Conservation (phyloP, 2,329 filamentous ascomycete species). For the Ophiocordyceps polyrhachis-furcata region DNA sequence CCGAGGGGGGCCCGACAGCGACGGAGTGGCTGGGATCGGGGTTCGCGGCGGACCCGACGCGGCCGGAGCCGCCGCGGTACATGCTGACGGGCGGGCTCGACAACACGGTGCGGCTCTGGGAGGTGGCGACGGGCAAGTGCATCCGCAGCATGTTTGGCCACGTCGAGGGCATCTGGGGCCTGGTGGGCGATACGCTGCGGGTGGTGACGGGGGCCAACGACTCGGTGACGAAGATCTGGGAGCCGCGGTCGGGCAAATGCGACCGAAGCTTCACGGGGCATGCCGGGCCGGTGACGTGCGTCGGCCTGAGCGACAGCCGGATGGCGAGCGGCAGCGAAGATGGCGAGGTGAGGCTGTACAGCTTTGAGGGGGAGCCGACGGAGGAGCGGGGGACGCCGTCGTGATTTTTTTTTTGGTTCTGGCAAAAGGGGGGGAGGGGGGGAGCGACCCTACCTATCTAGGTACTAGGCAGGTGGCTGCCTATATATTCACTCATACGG, state of each 20-base stretch:
- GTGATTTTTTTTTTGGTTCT: constrained; percentile 7
- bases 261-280: constrained; percentile 87
- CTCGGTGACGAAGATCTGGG: constrained; percentile 87
- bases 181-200: constrained; percentile 74
- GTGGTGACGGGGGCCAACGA: constrained; percentile 85
- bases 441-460: too few species aligned
- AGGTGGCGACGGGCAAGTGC: constrained; percentile 63
- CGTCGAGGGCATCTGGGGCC: constrained; percentile 85
- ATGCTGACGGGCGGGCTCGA: constrained; percentile 89
- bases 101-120: constrained; percentile 83
- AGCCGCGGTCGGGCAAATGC: constrained; percentile 76
- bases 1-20: constrained; percentile 14
- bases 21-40: constrained; percentile 36
- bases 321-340: constrained; percentile 91
- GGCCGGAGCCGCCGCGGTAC: constrained; percentile 66
- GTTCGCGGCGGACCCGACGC: constrained; percentile 40
- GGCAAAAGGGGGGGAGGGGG: too few species aligned
- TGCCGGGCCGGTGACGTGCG: constrained; percentile 77
- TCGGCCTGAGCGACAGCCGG: constrained; percentile 73
- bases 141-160: constrained; percentile 92
- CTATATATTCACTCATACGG: too few species aligned
- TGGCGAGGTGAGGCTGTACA: constrained; percentile 73
- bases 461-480: too few species aligned
- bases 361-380: constrained; percentile 40
- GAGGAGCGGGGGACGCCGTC: constrained; percentile 32